Evolutionary conservation across 345 rosid species (phyloP), one percentile per base, ranked within the genome.

Genomic region (Streptanthus diversifolius): DNA sequence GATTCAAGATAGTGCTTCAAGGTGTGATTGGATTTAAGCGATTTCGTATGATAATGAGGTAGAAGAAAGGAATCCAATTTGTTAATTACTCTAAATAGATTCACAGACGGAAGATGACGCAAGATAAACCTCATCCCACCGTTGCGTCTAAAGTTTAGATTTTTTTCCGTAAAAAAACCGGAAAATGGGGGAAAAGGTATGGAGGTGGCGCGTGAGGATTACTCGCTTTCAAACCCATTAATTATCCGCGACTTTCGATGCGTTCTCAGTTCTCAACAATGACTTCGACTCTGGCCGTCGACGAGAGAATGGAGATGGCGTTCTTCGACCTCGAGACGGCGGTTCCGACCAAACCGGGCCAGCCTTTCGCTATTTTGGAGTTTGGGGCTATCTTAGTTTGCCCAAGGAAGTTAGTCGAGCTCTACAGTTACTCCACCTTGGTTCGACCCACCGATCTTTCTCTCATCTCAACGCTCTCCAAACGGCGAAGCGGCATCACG

Each of bases 311-410:
- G 29, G 92, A 93, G 73, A 91, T 93, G 19, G 97, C 82, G 0
- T 93, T 93, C 80, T 89, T 93, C 75, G 97, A 93, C 80, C 24
- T 91, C 0, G 97, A 93, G 70, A 91, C 96, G 14, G 89, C 96
- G 2, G 79, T 89, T 17, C 98, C 97, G 3, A 54, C 63, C 36
- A 77, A 85, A 40, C 7, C 82, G 0, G 89, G 96, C 5, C 77
- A 86, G 76, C 63, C 80, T 15, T 83, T 59, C 33, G 84, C 85
- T 13, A 80, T 93, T n/a, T 75, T 89, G 13, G 98, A 93, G 79
- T 93, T 93, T 74, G 98, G 98, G 11, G 82, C 95, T 15, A 93
- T 93, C 74, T 82, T 91, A 35, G 91, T 93, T 7, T 91, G 97
- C 79, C 89, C 98, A 7, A 81, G 76, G 75, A 91, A 76, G 83